Evolutionary conservation across 176 grass and related monocot species (phyloP).

Genomic region (Poa pratensis): DNA sequence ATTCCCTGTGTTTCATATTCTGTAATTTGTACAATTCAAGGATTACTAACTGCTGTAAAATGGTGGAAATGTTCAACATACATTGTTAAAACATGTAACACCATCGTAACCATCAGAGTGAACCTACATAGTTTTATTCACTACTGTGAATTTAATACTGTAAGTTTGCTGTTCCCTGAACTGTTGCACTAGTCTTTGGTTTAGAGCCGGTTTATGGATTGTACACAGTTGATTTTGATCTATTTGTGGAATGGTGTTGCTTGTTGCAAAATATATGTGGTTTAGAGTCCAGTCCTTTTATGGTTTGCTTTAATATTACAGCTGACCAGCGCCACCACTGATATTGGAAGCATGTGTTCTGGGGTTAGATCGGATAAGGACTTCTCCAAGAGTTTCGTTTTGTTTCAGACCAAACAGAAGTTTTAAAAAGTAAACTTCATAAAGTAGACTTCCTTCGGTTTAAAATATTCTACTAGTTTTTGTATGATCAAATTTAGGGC

Average conservation of each 20-base stretch:
- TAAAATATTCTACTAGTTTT: background rate
- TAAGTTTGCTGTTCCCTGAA: slow-evolving; percentile 28
- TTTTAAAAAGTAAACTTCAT: too few relatives aligned
- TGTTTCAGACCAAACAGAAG: too few relatives aligned
- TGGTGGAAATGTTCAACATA: slow-evolving; percentile 36
- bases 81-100: slow-evolving; percentile 50
- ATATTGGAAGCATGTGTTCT: background rate
- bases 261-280: background rate
- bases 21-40: slow-evolving; percentile 41
- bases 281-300: background rate
- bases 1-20: slow-evolving; percentile 40
- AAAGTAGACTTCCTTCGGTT: too few relatives aligned
- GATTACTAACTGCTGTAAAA: slow-evolving; percentile 58
- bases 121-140: slow-evolving; percentile 32
- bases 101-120: slow-evolving; percentile 29
- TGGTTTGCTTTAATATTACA: background rate
- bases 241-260: background rate
- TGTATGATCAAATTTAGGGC: background rate
- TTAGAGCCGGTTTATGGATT: background rate
- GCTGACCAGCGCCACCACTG: background rate
- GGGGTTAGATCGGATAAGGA: too few relatives aligned
- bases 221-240: slow-evolving; percentile 8
- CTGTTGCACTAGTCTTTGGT: background rate
- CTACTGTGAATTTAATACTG: slow-evolving; percentile 41
- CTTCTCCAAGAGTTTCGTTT: too few relatives aligned